A percentile compares a stretch with the other conserved stretches of the same genome.
Conservation (phyloP, 164 flowering plant genomes). For the Umbilicus rupestris region DNA sequence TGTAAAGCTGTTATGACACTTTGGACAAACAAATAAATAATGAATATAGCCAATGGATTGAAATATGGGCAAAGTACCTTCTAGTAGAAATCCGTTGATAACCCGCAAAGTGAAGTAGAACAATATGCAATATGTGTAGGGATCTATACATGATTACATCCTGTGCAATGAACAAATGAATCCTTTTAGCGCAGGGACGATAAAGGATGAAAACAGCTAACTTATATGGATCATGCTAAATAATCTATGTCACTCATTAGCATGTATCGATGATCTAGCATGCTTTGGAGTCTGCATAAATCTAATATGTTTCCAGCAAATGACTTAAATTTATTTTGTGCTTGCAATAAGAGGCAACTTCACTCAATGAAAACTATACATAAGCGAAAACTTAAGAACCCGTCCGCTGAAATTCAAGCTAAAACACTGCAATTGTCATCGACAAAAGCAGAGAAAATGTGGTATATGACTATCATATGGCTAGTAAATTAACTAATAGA, state of each 20-base stretch:
- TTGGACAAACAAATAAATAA: neutral
- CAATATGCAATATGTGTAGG: conserved; percentile 39
- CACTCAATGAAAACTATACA: neutral
- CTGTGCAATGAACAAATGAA: conserved; percentile 25
- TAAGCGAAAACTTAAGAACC: too few relatives aligned
- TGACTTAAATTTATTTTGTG: neutral
- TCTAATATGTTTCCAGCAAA: neutral
- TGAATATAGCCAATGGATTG: neutral
- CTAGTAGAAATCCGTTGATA: conserved; percentile 18
- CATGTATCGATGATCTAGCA: neutral
- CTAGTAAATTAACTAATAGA: neutral
- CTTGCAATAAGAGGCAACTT: neutral
- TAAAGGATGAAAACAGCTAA: neutral
- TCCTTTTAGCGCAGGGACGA: neutral
- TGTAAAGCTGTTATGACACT: too few relatives aligned
- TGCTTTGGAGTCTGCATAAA: neutral
- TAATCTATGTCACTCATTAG: neutral
- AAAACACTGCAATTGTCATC: too few relatives aligned
- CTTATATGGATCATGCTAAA: neutral
- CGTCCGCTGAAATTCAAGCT: too few relatives aligned
- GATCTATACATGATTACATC: conserved; percentile 43
- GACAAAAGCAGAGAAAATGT: neutral
- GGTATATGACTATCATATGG: neutral
- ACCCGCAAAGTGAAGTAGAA: conserved; percentile 33
- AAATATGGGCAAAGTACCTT: conserved; percentile 32